Evolutionary conservation across 371 early-diverging fungal genomes (phyloP).

Genomic region (Mucor lusitanicus): DNA sequence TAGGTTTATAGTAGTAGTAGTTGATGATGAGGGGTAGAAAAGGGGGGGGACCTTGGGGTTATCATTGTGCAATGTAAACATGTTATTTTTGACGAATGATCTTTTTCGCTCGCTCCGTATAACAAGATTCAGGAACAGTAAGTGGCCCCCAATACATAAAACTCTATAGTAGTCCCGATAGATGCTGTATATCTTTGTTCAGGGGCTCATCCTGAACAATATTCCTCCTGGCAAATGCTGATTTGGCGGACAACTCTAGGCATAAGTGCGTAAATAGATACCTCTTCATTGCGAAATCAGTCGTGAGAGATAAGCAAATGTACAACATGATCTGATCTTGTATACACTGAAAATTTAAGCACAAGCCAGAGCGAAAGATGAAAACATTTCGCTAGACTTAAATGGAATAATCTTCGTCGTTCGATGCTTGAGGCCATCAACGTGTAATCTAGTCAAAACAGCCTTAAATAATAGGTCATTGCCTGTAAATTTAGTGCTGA

Average conservation of each 20-base stretch:
- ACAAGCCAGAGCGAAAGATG: background rate
- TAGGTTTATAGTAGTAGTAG: background rate
- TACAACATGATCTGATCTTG: background rate
- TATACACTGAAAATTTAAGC: background rate
- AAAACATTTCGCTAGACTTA: background rate
- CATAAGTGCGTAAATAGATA: background rate
- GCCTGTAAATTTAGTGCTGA: background rate
- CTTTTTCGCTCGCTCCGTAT: background rate
- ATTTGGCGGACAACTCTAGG: background rate
- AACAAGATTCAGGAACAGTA: background rate
- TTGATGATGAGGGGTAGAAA: background rate
- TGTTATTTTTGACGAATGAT: background rate
- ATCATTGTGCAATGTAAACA: conserved; percentile 1
- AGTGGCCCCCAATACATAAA: background rate
- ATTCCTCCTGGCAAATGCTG: background rate
- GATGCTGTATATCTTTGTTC: background rate
- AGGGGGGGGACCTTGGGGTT: background rate
- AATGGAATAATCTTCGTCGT: background rate
- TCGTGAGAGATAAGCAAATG: background rate
- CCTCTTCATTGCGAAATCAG: background rate
- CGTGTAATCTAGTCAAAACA: background rate
- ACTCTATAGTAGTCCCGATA: background rate
- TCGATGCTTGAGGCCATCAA: background rate
- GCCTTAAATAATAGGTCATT: background rate
- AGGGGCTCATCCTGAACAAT: background rate